Conservation (phyloP, 768 basidiomycete genomes). For the Suillus paluster region DNA sequence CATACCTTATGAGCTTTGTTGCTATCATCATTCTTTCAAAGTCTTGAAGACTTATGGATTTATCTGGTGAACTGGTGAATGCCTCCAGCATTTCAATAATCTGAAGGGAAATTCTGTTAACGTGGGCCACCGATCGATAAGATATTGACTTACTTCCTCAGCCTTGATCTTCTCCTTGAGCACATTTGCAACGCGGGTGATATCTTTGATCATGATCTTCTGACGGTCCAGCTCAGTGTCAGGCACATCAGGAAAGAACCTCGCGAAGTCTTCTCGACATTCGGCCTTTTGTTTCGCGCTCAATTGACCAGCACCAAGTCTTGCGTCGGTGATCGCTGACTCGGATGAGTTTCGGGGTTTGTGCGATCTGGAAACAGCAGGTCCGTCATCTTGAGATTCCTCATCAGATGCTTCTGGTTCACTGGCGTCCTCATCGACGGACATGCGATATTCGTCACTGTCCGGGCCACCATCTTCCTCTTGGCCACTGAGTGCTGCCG, state of each 20-base stretch:
- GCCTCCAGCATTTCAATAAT: constrained; percentile 80
- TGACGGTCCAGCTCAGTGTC: constrained; percentile 52
- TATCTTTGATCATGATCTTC: constrained; percentile 68
- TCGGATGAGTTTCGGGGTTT: constrained; percentile 5
- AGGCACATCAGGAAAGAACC: constrained; percentile 70
- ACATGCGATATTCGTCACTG: constrained; percentile 31
- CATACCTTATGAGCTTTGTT: constrained; percentile 47
- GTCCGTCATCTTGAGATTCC: constrained; percentile 30
- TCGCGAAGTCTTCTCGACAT: constrained; percentile 62
- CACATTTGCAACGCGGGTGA: constrained; percentile 60
- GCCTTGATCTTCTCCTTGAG: constrained; percentile 74
- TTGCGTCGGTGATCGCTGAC: background rate
- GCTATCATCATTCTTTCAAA: constrained; percentile 78
- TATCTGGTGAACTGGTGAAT: constrained; percentile 73
- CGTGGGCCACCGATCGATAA: background rate
- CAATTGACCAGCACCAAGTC: constrained; percentile 29
- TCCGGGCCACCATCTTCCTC: constrained; percentile 33
- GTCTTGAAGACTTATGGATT: constrained; percentile 67
- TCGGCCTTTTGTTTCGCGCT: constrained; percentile 56
- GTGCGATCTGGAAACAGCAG: constrained; percentile 2
- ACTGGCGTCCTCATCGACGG: constrained; percentile 26
- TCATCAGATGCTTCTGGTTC: constrained; percentile 34
- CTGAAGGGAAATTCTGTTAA: constrained; percentile 41
- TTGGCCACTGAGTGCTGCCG: constrained; percentile 12
- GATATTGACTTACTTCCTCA: constrained; percentile 61